Percentiles rank a stretch among this genome's conserved stretches.
phyloP scores from a whole-genome alignment of 1,284 basidiomycete genomes.

The Filobasidium uniguttulatum region DNA sequence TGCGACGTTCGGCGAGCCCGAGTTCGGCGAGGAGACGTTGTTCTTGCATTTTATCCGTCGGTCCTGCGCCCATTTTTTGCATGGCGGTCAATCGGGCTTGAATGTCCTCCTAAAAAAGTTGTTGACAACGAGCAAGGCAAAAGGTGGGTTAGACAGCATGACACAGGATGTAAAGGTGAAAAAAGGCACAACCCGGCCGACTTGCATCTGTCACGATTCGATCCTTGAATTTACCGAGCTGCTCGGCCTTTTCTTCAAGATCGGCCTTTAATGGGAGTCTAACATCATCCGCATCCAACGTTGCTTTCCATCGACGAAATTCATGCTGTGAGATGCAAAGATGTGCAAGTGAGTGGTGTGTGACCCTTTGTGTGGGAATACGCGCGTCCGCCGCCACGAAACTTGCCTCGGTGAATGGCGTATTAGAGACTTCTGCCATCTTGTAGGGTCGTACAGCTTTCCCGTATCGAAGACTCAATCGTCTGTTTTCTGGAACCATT shows the following conservation, averaged over 20 bases:
- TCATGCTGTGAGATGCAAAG: slow-evolving; percentile 6
- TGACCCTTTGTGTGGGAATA: not conserved
- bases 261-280: slow-evolving; percentile 6
- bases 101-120: slow-evolving; percentile 9
- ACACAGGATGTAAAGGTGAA: not conserved
- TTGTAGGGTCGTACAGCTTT: slow-evolving; percentile 8
- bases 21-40: not conserved
- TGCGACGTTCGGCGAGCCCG: not conserved
- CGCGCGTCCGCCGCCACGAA: not conserved
- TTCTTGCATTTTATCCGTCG: not conserved
- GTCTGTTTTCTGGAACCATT: slow-evolving; percentile 12
- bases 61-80: not conserved
- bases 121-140: not conserved
- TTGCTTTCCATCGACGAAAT: slow-evolving; percentile 11
- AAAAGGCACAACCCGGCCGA: not conserved
- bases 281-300: slow-evolving; percentile 13
- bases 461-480: slow-evolving; percentile 12
- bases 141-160: not conserved
- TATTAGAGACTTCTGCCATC: slow-evolving; percentile 16
- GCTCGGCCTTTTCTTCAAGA: slow-evolving; percentile 5
- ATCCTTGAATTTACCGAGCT: slow-evolving; percentile 5
- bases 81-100: slow-evolving; percentile 6
- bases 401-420: slow-evolving; percentile 6
- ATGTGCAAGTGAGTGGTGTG: not conserved
- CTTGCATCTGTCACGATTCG: slow-evolving; percentile 11